Base-by-base conservation (phyloP, 116 monocot species). In the Dioscorea cayenensis region DNA sequence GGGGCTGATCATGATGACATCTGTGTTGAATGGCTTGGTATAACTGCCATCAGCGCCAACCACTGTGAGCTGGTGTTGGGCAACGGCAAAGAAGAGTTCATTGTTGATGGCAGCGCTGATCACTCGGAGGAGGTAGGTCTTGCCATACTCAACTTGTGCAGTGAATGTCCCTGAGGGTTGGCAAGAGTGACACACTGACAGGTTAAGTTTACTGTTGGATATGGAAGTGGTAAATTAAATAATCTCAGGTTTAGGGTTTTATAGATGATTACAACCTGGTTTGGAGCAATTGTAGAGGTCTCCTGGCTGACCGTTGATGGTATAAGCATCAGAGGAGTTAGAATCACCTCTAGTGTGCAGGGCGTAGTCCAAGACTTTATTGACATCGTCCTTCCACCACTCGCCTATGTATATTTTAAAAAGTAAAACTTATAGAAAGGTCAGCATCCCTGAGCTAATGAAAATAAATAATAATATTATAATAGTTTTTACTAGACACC, bases 281-380 rank as follows among this genome's bases (percentile, higher is more conserved):
- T 70, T 52, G 35, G 87, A 87, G 55, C 87, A 87, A 2, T 75
- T 69, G 49, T 74, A 76, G n/a, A 78, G 61, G 49, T 87, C 83
- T 0, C 83, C 87, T 0, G 87, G 83, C 50, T 80, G 80, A 51
- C 83, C 83, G 55, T 86, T 86, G 67, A 86, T 80, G 48, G 80
- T 83, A 75, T 63, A 79, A 18, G 81, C 83, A 21, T 87, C 78
- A 0, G 87, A 83, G 3, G 49, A 16, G 1, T 66, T 48, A 0
- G 71, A 64, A 12, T 38, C 78, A 1, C 28, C 78, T 4, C 80
- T 75, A 6, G 61, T 55, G 58, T 13, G 55, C 13, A 68, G 37
- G 5, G 68, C 67, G 0, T 70, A 28, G 2, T 5, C 64, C 0
- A 74, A 32, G 0, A 78, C 64, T 21, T 83, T 19, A 36, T 27